A percentile compares a stretch with the other conserved stretches of the same genome.
Conservation (phyloP, 2,329 filamentous ascomycete genomes). For the Paramyrothecium roridum region DNA sequence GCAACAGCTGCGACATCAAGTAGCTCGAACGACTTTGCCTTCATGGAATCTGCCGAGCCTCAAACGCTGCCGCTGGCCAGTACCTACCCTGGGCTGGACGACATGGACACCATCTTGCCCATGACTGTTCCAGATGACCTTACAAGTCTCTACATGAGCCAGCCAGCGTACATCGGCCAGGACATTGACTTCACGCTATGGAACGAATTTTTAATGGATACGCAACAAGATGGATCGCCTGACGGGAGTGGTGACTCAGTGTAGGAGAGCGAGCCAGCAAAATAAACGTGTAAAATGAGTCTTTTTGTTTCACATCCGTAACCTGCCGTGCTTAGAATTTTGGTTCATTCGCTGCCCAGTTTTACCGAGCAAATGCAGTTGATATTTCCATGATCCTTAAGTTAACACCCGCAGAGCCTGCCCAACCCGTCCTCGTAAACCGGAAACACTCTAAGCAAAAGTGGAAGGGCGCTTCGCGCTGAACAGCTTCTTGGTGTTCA, state of each 20-base stretch:
- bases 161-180: constrained; percentile 2
- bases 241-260: constrained; percentile 15
- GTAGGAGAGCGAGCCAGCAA: constrained; percentile 10
- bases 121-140: neutral
- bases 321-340: constrained; percentile 21
- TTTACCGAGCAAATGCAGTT: constrained; percentile 54
- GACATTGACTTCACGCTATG: constrained; percentile 32
- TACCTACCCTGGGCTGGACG: neutral
- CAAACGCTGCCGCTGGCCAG: neutral
- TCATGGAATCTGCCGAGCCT: neutral
- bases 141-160: neutral
- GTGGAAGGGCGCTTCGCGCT: constrained; percentile 89
- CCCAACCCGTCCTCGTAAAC: constrained; percentile 46
- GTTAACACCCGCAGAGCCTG: constrained; percentile 59
- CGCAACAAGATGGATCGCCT: constrained; percentile 29
- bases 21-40: neutral
- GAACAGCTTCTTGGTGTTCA: constrained; percentile 85
- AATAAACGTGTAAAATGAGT: constrained; percentile 4
- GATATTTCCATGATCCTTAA: constrained; percentile 58
- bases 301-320: neutral
- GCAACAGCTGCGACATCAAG: constrained; percentile 1
- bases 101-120: neutral
- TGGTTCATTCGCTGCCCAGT: constrained; percentile 44
- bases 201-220: constrained; percentile 42
- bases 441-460: constrained; percentile 80